Evolutionary conservation across 2,329 filamentous ascomycete species (phyloP), one percentile per base, ranked within the genome.

Genomic region (Clarireedia monteithiana): DNA sequence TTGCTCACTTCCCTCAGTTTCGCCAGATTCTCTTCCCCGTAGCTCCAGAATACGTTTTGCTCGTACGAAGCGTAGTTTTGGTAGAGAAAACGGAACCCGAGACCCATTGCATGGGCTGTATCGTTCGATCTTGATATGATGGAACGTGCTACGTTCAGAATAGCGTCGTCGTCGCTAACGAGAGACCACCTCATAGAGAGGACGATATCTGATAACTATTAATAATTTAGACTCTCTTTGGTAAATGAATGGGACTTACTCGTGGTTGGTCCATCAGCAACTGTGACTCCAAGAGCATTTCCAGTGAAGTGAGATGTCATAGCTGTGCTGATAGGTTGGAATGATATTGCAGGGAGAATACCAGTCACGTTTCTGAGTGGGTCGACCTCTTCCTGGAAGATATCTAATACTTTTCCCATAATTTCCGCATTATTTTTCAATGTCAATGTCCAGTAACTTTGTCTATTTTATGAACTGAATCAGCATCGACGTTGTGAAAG

Each of bases 241-340:
- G 5, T 24, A 15, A 12, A 30, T 17, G n/a, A 14, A 6, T 2
- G 39, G 7, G 20, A 51, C 53, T n/a, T 50, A 58, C 56, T 20
- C 12, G 45, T 53, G 14, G 59, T 55, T 12, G 59, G 59, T 15
- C 57, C 59, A 55, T 61, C 57, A 2, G 49, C 53, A 14, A 34
- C 17, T 15, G 52, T 39, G 17, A 64, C n/a, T 4, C 63, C 62
- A 2, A 66, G 56, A 24, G 50, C 53, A 56, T 66, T 66, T 2
- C 62, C 62, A n/a, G 24, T 14, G 58, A 62, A 60, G 5, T 64
- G 46, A 15, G 48, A 42, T 23, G 62, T 60, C 34, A 62, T 60
- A 10, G 60, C 57, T 4, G 53, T 24, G 17, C 59, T 60, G 17
- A 63, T 38, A 6, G 61, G 61, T 48, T 65, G 62, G 47, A 62